Evolutionary conservation across 2,329 filamentous ascomycete species (phyloP).

Genomic region (Colletotrichum endophyticum): DNA sequence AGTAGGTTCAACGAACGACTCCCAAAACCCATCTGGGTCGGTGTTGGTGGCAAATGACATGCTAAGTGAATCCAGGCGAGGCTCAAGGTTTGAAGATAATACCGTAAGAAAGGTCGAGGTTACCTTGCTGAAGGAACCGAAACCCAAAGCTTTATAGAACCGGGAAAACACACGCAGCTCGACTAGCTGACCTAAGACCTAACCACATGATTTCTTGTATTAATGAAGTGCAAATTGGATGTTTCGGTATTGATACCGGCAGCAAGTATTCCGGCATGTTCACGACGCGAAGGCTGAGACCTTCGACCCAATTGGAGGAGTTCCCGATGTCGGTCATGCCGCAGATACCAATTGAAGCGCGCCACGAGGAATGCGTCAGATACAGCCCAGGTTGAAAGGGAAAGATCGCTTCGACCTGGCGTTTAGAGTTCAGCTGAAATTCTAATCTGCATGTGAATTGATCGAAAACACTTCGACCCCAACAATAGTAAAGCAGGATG

Average conservation of each 20-base stretch:
- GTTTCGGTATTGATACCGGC: background rate
- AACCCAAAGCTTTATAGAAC: background rate
- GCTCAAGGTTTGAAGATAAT: too few species aligned
- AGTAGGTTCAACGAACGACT: too few species aligned
- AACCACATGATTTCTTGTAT: background rate
- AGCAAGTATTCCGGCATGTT: background rate
- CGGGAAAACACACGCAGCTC: accelerated
- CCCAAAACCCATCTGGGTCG: too few species aligned
- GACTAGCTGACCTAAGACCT: background rate
- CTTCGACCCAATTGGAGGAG: background rate
- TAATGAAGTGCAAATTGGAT: background rate
- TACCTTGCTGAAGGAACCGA: too few species aligned
- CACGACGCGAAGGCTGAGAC: background rate
- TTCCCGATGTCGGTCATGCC: background rate
- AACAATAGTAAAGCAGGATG: too few species aligned
- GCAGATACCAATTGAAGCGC: background rate
- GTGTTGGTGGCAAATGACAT: too few species aligned
- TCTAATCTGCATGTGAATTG: background rate
- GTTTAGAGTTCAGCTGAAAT: background rate
- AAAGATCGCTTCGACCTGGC: background rate
- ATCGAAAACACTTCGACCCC: too few species aligned
- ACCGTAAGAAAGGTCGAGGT: too few species aligned
- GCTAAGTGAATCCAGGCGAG: too few species aligned
- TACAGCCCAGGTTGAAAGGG: background rate
- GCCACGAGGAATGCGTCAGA: background rate